Evolutionary conservation across 23 red algal species (phyloP).

Genomic region (Gracilaria gracilis): DNA sequence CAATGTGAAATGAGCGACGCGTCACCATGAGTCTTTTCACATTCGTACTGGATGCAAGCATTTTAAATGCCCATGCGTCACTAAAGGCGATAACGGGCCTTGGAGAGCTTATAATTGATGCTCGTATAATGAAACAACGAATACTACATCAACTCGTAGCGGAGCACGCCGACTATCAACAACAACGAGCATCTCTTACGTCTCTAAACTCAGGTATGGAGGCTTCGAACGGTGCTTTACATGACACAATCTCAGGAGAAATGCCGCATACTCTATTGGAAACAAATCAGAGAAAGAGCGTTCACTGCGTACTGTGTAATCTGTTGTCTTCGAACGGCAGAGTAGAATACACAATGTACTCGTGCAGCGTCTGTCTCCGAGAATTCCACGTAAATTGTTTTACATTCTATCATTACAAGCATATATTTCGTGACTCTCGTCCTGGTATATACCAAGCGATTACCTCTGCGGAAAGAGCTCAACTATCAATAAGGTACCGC

Average conservation of each 20-base stretch:
- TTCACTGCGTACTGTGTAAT: background rate
- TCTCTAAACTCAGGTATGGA: background rate
- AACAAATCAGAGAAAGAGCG: background rate
- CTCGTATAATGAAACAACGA: background rate
- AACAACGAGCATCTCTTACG: background rate
- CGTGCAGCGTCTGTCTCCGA: background rate
- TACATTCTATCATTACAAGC: background rate
- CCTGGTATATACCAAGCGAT: background rate
- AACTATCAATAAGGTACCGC: no score
- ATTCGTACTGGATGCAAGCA: background rate
- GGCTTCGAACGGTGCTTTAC: background rate
- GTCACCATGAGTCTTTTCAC: constrained; percentile 18
- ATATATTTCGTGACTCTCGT: background rate
- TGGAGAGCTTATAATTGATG: background rate
- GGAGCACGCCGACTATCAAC: background rate
- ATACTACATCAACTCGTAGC: background rate
- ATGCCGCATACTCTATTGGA: background rate
- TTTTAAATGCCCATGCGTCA: constrained; percentile 6
- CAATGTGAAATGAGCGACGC: background rate
- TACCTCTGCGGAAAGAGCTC: no score
- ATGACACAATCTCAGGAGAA: background rate
- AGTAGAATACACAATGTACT: background rate
- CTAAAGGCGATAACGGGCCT: background rate
- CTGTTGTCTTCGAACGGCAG: background rate
- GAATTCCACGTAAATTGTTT: constrained; percentile 2